Conservation (phyloP, 2,329 filamentous ascomycete species). For the Pochonia chlamydosporia region DNA sequence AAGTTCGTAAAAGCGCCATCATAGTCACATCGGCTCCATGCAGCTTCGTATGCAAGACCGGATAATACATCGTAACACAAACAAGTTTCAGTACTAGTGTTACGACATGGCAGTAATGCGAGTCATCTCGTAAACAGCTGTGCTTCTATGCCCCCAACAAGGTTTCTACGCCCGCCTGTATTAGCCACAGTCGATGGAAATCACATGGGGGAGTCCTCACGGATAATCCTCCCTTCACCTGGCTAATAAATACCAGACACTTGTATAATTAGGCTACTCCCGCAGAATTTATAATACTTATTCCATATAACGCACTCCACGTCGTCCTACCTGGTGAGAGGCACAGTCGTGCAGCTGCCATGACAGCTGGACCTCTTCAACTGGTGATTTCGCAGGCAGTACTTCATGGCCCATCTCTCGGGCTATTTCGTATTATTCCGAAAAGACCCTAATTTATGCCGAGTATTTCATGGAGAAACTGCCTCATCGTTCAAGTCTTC, state of each 20-base stretch:
- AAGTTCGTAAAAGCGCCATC: background rate
- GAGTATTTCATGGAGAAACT: background rate
- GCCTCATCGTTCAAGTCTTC: background rate
- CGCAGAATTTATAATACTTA: too few relatives aligned
- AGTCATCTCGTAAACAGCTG: conserved; percentile 6
- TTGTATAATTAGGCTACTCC: too few relatives aligned
- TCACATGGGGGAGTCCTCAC: background rate
- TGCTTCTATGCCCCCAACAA: background rate
- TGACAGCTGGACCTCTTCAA: too few relatives aligned
- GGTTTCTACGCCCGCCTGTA: background rate
- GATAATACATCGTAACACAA: background rate
- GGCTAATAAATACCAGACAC: too few relatives aligned
- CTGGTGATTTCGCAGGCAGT: background rate
- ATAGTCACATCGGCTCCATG: conserved; percentile 22
- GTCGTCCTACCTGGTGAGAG: background rate
- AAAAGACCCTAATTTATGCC: background rate
- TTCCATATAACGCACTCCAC: too few relatives aligned
- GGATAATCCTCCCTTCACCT: too few relatives aligned
- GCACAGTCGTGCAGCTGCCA: background rate
- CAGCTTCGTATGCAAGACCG: background rate
- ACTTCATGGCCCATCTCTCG: background rate
- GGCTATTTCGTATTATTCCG: background rate
- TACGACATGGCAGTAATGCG: conserved; percentile 4
- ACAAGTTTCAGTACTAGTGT: conserved; percentile 4
- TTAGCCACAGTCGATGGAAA: background rate